Percentiles rank a stretch among this genome's conserved stretches.
Conservation (phyloP, 208 protist genomes). For the Wallacemonas rigidus region DNA sequence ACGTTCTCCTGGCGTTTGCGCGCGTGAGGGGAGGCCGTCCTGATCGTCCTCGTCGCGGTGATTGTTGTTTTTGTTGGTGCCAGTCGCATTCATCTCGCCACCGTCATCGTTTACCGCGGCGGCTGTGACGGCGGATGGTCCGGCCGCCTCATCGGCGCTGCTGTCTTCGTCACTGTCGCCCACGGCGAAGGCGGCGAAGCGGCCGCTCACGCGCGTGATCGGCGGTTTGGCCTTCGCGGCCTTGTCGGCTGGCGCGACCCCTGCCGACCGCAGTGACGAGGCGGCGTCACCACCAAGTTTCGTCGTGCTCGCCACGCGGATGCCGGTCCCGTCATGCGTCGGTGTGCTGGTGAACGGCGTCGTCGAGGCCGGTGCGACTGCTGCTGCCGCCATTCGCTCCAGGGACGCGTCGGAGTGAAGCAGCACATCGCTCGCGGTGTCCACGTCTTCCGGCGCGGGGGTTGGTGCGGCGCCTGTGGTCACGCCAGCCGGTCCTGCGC, state of each 20-base stretch:
- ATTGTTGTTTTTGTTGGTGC: no score
- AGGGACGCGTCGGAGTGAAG: constrained; percentile 3
- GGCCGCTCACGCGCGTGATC: constrained; percentile 14
- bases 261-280: constrained; percentile 13
- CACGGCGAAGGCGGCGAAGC: constrained; percentile 24
- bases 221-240: constrained; percentile 9
- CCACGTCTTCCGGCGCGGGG: neutral
- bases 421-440: neutral
- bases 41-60: no score
- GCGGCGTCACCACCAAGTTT: constrained; percentile 21
- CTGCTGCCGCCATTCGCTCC: constrained; percentile 5
- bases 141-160: constrained; percentile 9
- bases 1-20: constrained; percentile 3
- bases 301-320: constrained; percentile 26
- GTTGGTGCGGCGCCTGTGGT: neutral
- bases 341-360: neutral
- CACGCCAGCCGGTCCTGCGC: neutral
- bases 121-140: no score
- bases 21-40: neutral
- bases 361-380: constrained; percentile 8
- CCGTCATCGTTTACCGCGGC: no score
- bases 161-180: constrained; percentile 39
- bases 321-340: neutral
- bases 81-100: no score
- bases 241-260: neutral